Base-by-base conservation (phyloP, 192 early-diverging fungal genomes). In the Backusella parvicylindrica region DNA sequence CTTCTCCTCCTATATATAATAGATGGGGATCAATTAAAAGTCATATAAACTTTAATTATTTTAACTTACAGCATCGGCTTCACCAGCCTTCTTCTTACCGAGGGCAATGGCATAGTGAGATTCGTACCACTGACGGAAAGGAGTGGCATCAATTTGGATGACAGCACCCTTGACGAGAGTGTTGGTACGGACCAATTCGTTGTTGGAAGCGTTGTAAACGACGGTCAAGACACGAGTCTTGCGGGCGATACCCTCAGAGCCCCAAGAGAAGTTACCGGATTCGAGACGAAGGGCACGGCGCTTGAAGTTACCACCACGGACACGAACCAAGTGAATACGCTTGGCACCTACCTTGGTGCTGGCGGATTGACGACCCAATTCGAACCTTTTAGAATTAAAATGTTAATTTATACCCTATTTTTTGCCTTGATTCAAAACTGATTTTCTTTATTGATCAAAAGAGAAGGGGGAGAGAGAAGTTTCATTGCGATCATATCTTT, bases 71-170 rank as follows among this genome's bases (percentile, higher is more conserved):
- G 64, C 76, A 38, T 76, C 79, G 36, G 74, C 84, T 70, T 84
- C 83, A 85, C 89, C 91, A 74, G 83, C 89, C 84, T 87, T 87
- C 89, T 92, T 93, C 82, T 93, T 92, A 87, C 97, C 95, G 66
- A 98, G 85, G 68, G 91, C 81, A 79, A 88, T 75, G 76, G 93
- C 98, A 84, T 98, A 99, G 92, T 98, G 96, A 77, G 93, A 86
- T 89, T 99, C 98, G 89, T 95, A 98, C 97, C 97, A 99, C 85
- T 99, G 97, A 80, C 97, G 93, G 96, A 98, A 99, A 70, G 98
- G 98, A 74, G 96, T 95, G 73, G 97, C 98, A 87, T 99, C 98
- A 77, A 99, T 93, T 86, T 99, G 95, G 74, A 99, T 91, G 75
- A 99, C 94, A 70, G 93, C 91, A 77, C 96, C 95, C 94, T 99